Evolutionary conservation across 2,329 filamentous ascomycete species (phyloP), one percentile per base, ranked within the genome.

Genomic region (Zymoseptoria crescenta): DNA sequence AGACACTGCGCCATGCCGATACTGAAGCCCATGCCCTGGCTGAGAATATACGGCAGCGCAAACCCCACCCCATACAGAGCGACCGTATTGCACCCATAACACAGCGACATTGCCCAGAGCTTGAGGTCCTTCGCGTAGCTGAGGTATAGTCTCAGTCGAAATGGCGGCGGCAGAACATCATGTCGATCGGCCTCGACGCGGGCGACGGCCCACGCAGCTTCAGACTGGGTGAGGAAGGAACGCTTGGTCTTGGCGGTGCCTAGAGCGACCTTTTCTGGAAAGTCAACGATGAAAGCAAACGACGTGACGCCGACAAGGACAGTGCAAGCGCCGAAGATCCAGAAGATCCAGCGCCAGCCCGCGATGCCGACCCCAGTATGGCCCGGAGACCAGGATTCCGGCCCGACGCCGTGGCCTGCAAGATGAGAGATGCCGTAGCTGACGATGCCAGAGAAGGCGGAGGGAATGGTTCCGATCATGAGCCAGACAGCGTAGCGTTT

Each of bases 361-460:
- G 59, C 64, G 20, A 66, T 19, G 1, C 64, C 64, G 2, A 45
- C 52, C 29, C 51, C 28, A 5, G 54, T 54, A 9, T 56, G 52
- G 21, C 68, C 78, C 76, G 67, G 74, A 55, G 50, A 55, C 49
- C 56, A 61, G n/a, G 48, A 52, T 27, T 19, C 24, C 1, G 57
- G 57, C 30, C 60, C 60, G 13, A 10, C 16, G 54, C 55, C 50
- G 4, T 56, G 35, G 8, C 69, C 73, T 8, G 69, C 74, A 71
- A 65, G 65, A 45, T 64, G 63, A 3, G 75, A 76, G 49, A 82
- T 81, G 1, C 70, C 79, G 62, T 74, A 81, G 1, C 80, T 79
- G 0, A 82, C 67, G 27, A 82, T 69, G 0, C 80, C 80, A 0
- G 76, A 77, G 56, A 82, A 79, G 0, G 77, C 79, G 21, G 79